Evolutionary conservation across 2,329 filamentous ascomycete genomes (phyloP).

Genomic region (Fusarium sp.): DNA sequence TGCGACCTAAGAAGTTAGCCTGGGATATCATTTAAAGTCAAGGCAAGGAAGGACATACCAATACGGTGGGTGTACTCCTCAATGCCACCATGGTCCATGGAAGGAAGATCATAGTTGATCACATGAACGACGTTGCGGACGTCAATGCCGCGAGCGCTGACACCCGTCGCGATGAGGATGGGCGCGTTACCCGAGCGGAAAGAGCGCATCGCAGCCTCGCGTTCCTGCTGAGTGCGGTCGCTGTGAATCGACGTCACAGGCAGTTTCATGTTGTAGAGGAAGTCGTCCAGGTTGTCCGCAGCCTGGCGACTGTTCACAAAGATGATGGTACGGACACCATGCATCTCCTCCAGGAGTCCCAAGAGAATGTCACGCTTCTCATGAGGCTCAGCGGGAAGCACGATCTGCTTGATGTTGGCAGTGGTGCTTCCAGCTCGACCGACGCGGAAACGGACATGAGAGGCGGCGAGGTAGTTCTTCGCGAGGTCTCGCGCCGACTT

Average conservation of each 20-base stretch:
- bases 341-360: conserved; percentile 77
- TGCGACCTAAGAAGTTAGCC: conserved; percentile 72
- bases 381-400: conserved; percentile 74
- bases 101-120: conserved; percentile 92
- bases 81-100: conserved; percentile 81
- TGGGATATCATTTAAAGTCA: background rate
- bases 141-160: conserved; percentile 90
- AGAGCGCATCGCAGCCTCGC: conserved; percentile 89
- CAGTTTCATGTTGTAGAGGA: conserved; percentile 80
- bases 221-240: conserved; percentile 88
- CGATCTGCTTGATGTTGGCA: conserved; percentile 81
- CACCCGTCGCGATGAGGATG: conserved; percentile 86
- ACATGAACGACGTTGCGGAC: conserved; percentile 89
- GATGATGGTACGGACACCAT: conserved; percentile 83
- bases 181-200: conserved; percentile 82
- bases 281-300: conserved; percentile 90
- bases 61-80: conserved; percentile 96
- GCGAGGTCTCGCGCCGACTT: conserved; percentile 82
- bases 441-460: conserved; percentile 84
- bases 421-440: conserved; percentile 89
- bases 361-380: conserved; percentile 78
- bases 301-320: conserved; percentile 87
- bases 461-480: conserved; percentile 77
- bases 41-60: conserved; percentile 66
- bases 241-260: conserved; percentile 91